Conservation (phyloP, 164 flowering plant genomes). For the Cinnamomum micranthum region DNA sequence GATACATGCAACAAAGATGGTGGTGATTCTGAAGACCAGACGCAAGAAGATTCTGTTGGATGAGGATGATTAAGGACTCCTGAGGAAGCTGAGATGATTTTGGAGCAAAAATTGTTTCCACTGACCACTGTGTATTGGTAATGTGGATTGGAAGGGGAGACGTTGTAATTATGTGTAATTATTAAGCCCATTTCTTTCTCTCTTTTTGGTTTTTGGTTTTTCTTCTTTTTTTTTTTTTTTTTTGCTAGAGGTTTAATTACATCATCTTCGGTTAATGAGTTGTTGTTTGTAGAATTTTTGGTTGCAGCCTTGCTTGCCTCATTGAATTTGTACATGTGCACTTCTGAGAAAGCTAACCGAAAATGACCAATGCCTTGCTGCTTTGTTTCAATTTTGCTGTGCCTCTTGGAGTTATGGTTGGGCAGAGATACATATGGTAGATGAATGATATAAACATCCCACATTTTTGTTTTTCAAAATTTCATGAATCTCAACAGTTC, state of each 20-base stretch:
- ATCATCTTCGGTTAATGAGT: neutral
- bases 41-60: constrained; percentile 28
- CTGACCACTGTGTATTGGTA: neutral
- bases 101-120: neutral
- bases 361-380: too few relatives aligned
- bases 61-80: neutral
- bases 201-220: neutral
- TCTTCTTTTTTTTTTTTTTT: neutral
- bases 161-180: neutral
- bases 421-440: too few relatives aligned
- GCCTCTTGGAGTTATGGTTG: too few relatives aligned
- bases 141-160: neutral
- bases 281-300: neutral
- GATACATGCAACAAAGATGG: neutral
- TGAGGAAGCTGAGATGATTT: neutral
- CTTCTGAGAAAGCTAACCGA: neutral
- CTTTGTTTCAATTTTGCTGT: too few relatives aligned
- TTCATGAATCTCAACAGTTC: too few relatives aligned
- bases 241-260: neutral
- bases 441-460: too few relatives aligned
- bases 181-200: neutral
- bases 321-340: neutral
- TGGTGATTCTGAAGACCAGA: constrained; percentile 12
- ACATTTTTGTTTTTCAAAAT: too few relatives aligned
- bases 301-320: neutral